Percentiles rank a stretch among this genome's conserved stretches.
Conservation (phyloP, 345 rosid species). For the Theobroma cacao region DNA sequence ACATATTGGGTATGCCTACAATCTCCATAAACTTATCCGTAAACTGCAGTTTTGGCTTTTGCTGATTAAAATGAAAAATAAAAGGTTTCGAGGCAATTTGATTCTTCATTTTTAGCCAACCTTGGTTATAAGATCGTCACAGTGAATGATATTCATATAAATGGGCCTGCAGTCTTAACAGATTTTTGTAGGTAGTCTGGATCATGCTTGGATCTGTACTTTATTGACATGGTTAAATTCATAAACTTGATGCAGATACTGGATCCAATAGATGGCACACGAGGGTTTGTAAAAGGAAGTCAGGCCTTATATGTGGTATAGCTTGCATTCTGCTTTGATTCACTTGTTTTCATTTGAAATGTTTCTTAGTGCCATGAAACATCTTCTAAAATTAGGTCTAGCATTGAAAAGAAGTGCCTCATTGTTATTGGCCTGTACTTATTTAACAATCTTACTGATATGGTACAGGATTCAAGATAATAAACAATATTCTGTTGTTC, state of each 20-base stretch:
- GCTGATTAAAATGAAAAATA: neutral
- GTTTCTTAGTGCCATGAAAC: constrained; percentile 4
- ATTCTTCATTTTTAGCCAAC: too few species aligned
- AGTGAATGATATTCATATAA: neutral
- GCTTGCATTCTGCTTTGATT: constrained; percentile 1
- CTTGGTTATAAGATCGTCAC: neutral
- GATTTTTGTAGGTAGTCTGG: constrained; percentile 14
- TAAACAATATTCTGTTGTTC: neutral
- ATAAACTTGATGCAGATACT: constrained; percentile 51
- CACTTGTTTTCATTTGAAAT: neutral
- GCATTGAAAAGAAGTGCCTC: neutral
- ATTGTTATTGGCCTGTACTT: neutral
- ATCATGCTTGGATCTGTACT: constrained; percentile 1
- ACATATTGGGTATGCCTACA: constrained; percentile 70
- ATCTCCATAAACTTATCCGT: neutral
- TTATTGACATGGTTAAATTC: neutral
- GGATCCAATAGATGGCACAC: constrained; percentile 92
- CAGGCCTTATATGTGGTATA: constrained; percentile 83
- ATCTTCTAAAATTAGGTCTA: neutral
- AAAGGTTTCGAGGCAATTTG: neutral
- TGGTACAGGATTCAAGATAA: neutral
- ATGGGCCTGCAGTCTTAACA: neutral
- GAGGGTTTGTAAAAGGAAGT: constrained; percentile 75
- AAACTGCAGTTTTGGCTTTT: neutral
- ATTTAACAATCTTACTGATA: neutral